A percentile compares a stretch with the other conserved stretches of the same genome.
Evolutionary conservation across 495 filamentous ascomycete species (phyloP).

Genomic region (Hypoxylon lenormandii): DNA sequence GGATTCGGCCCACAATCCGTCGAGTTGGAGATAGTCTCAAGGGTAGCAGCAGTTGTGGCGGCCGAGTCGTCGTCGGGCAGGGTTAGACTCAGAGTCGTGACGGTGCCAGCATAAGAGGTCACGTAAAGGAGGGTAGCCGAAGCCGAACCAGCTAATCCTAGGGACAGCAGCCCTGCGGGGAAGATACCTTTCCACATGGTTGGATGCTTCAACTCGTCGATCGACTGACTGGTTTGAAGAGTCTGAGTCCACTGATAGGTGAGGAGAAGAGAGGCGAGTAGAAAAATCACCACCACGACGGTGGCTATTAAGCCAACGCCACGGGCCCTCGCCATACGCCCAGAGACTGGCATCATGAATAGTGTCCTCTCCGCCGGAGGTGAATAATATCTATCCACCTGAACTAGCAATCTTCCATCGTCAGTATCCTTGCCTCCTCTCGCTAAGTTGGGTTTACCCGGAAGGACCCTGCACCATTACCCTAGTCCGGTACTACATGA

Average conservation of each 20-base stretch:
- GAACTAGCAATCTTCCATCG: conserved; percentile 30
- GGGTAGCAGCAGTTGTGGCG: conserved; percentile 41
- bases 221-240: conserved; percentile 31
- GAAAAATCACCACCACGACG: conserved; percentile 41
- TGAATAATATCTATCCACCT: conserved; percentile 21
- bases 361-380: conserved; percentile 25
- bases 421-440: conserved; percentile 14
- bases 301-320: conserved; percentile 39
- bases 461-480: conserved; percentile 36
- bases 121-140: conserved; percentile 66
- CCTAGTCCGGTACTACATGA: conserved; percentile 44
- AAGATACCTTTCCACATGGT: conserved; percentile 47
- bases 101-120: conserved; percentile 69
- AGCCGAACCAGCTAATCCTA: conserved; percentile 49
- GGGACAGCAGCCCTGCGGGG: conserved; percentile 50
- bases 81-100: conserved; percentile 67
- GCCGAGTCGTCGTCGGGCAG: conserved; percentile 39
- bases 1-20: conserved; percentile 66
- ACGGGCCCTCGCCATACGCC: conserved; percentile 33
- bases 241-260: conserved; percentile 28
- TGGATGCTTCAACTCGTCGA: conserved; percentile 35
- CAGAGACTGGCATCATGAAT: conserved; percentile 35
- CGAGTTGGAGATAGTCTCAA: conserved; percentile 55
- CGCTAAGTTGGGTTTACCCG: conserved; percentile 43
- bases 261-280: conserved; percentile 44